These are phyloP conservation scores for Pichia sp. DNA, from an alignment of 1,139 yeast species.

Conservation along the genomic window DNA sequence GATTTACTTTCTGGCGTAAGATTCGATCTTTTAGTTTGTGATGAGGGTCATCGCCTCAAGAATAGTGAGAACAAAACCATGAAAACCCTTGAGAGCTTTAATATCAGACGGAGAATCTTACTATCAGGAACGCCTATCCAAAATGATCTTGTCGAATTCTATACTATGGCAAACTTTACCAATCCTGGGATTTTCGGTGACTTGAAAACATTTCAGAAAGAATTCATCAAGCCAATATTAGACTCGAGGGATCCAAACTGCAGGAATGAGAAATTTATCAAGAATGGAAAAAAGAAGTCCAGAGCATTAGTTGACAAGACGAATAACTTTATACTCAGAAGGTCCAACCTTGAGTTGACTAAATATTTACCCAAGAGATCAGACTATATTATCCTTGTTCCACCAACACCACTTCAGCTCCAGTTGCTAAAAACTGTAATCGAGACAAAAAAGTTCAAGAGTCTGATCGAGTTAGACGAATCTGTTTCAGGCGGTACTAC, in stretches of 20 bases:
- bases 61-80: constrained; percentile 65
- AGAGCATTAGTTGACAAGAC: constrained; percentile 60
- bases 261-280: constrained; percentile 44
- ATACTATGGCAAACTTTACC: constrained; percentile 71
- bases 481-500: not conserved
- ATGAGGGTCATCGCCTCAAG: constrained; percentile 90
- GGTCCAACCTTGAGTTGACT: constrained; percentile 64
- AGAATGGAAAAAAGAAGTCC: constrained; percentile 58
- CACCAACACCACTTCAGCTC: constrained; percentile 63
- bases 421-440: constrained; percentile 51
- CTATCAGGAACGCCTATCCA: constrained; percentile 95
- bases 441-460: constrained; percentile 31
- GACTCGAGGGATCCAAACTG: constrained; percentile 73
- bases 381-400: constrained; percentile 74
- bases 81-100: constrained; percentile 53
- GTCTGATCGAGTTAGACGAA: constrained; percentile 7
- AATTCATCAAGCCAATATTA: constrained; percentile 66
- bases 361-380: constrained; percentile 71
- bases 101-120: constrained; percentile 55
- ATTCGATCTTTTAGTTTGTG: constrained; percentile 81
- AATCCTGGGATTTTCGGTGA: constrained; percentile 78
- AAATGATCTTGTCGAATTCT: constrained; percentile 82
- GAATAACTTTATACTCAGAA: constrained; percentile 62
- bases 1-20: constrained; percentile 44
- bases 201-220: constrained; percentile 57